These are phyloP conservation scores for Pichia sp. DNA, from an alignment of 1,139 yeast genomes.

Conservation along the genomic window DNA sequence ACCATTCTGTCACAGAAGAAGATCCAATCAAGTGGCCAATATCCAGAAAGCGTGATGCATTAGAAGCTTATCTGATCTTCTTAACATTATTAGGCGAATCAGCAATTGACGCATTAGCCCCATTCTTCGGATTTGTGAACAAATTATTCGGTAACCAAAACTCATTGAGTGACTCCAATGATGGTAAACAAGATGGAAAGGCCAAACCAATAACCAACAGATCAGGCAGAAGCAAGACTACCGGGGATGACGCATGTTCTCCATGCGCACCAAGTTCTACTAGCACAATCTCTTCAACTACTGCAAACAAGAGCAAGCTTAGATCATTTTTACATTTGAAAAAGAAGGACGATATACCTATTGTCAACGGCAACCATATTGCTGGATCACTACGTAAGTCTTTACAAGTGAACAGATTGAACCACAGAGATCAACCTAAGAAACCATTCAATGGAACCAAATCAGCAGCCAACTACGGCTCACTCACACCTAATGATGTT, in stretches of 20 bases:
- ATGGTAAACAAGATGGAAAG: not conserved
- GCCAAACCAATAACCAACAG: not conserved
- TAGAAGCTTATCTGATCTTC: constrained; percentile 76
- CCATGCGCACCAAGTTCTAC: constrained; percentile 3
- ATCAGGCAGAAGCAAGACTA: not conserved
- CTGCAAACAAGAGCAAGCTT: not conserved
- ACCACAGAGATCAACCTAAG: not conserved
- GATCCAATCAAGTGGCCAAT: constrained; percentile 27
- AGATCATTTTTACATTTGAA: not conserved
- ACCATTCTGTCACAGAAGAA: constrained; percentile 21
- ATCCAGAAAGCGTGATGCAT: constrained; percentile 50
- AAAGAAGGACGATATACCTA: not conserved
- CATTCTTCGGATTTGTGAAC: constrained; percentile 60
- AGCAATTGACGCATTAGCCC: constrained; percentile 57
- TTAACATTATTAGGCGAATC: constrained; percentile 67
- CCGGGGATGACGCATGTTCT: constrained; percentile 2
- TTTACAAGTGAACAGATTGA: constrained; percentile 3
- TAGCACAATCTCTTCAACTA: not conserved
- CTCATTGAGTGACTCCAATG: too few relatives aligned
- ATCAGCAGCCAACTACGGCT: not conserved
- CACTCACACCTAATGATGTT: constrained; percentile 37
- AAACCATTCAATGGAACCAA: not conserved
- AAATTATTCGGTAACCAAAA: constrained; percentile 41
- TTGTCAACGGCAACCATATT: not conserved
- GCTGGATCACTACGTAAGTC: constrained; percentile 8